Conservation (phyloP, 768 basidiomycete genomes). For the Lentinula boryana region DNA sequence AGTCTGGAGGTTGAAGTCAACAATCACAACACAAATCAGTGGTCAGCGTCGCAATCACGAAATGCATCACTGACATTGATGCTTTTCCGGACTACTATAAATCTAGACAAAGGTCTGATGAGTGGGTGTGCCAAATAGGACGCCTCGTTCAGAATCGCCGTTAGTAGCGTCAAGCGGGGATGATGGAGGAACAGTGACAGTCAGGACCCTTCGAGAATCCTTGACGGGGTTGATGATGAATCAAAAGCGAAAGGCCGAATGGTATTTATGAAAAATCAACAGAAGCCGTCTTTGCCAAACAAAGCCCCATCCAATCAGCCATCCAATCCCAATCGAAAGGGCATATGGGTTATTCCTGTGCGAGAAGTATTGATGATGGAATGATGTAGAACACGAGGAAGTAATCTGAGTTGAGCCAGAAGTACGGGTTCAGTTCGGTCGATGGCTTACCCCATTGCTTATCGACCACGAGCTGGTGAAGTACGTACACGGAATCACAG, state of each 20-base stretch:
- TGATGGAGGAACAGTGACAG: background rate
- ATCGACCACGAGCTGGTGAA: background rate
- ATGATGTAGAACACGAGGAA: slow-evolving; percentile 8
- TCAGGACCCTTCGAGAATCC: background rate
- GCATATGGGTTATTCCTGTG: slow-evolving; percentile 6
- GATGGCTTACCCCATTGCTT: background rate
- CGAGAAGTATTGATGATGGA: slow-evolving; percentile 8
- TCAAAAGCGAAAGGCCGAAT: slow-evolving; percentile 4
- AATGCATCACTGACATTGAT: slow-evolving; percentile 1
- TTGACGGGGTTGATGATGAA: slow-evolving; percentile 7
- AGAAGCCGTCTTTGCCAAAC: slow-evolving; percentile 5
- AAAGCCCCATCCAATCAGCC: slow-evolving; percentile 2
- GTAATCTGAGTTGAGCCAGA: slow-evolving; percentile 3
- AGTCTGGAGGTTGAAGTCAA: background rate
- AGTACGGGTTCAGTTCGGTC: slow-evolving; percentile 1
- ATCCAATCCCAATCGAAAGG: slow-evolving; percentile 4
- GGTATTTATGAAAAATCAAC: slow-evolving; percentile 8
- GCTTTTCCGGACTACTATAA: background rate
- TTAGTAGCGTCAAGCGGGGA: background rate
- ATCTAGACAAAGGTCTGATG: background rate
- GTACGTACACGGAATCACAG: background rate
- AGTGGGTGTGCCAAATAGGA: background rate
- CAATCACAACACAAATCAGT: slow-evolving; percentile 5
- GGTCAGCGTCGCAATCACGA: slow-evolving; percentile 1
- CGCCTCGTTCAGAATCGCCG: background rate